These are phyloP conservation scores for Aureococcus anophagefferens DNA, from an alignment of 108 stramenopile species.

Conservation along the genomic window DNA sequence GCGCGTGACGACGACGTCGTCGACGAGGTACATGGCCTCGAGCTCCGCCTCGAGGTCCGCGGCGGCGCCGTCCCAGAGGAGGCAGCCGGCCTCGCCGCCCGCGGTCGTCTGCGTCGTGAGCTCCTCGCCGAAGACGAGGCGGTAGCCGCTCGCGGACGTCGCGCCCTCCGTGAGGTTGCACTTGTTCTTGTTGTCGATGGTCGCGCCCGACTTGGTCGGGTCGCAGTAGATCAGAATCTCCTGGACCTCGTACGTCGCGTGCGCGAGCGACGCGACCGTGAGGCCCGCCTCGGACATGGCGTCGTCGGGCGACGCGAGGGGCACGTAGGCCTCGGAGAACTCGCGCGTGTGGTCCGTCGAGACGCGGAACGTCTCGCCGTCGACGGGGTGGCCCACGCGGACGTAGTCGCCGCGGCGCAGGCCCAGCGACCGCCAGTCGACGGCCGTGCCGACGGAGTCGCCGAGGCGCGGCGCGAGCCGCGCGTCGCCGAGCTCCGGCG, in stretches of 20 bases:
- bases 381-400: conserved; percentile 53
- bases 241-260: conserved; percentile 64
- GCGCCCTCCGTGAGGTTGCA: conserved; percentile 33
- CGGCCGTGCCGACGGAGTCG: neutral
- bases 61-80: conserved; percentile 35
- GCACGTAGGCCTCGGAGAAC: conserved; percentile 32
- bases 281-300: conserved; percentile 37
- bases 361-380: conserved; percentile 58
- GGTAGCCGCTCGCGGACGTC: conserved; percentile 31
- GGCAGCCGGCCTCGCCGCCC: conserved; percentile 39
- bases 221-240: conserved; percentile 29
- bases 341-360: conserved; percentile 30
- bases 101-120: conserved; percentile 27
- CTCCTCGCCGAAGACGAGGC: conserved; percentile 40
- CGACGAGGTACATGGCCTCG: conserved; percentile 42
- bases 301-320: conserved; percentile 37
- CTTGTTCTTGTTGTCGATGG: neutral
- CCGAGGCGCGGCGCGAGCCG: neutral
- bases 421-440: neutral
- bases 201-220: conserved; percentile 1
- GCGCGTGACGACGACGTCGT: conserved; percentile 38
- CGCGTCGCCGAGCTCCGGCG: conserved; percentile 43
- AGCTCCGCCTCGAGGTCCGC: conserved; percentile 44
- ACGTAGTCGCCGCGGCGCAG: conserved; percentile 55
- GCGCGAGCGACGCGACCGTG: conserved; percentile 30